Conservation (phyloP, 345 rosid species). For the Acer yangbiense region DNA sequence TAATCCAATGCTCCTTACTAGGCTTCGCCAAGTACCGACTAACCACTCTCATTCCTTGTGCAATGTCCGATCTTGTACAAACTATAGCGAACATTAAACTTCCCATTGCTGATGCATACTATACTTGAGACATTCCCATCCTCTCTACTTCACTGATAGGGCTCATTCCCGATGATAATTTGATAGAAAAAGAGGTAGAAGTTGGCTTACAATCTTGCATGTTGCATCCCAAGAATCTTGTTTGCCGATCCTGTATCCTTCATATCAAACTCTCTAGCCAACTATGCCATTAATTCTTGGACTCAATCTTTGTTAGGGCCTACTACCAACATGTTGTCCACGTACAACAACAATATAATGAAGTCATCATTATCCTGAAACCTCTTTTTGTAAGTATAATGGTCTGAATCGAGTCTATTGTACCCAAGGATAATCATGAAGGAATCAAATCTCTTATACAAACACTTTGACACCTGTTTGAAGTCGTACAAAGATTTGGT, state of each 20-base stretch:
- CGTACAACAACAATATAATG: too few relatives aligned
- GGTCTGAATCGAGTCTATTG: too few relatives aligned
- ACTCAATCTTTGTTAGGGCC: too few relatives aligned
- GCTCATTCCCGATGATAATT: not conserved
- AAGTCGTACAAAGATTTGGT: not conserved
- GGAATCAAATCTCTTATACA: not conserved
- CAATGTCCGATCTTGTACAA: not conserved
- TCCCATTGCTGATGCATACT: not conserved
- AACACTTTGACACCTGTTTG: not conserved
- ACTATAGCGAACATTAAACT: not conserved
- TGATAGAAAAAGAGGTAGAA: too few relatives aligned
- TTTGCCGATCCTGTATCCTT: too few relatives aligned
- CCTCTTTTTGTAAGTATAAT: too few relatives aligned
- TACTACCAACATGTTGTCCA: too few relatives aligned
- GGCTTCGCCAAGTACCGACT: constrained; percentile 3
- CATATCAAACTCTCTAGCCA: too few relatives aligned
- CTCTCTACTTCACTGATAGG: not conserved
- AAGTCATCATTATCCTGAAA: too few relatives aligned
- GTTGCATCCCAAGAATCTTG: not conserved
- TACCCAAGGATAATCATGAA: too few relatives aligned
- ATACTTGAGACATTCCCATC: not conserved
- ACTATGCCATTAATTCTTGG: too few relatives aligned
- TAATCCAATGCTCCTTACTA: not conserved
- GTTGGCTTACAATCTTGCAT: too few relatives aligned
- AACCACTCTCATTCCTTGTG: not conserved